These are phyloP conservation scores for Vigna nakashimae DNA, from an alignment of 306 rosid species.

Conservation along the genomic window DNA sequence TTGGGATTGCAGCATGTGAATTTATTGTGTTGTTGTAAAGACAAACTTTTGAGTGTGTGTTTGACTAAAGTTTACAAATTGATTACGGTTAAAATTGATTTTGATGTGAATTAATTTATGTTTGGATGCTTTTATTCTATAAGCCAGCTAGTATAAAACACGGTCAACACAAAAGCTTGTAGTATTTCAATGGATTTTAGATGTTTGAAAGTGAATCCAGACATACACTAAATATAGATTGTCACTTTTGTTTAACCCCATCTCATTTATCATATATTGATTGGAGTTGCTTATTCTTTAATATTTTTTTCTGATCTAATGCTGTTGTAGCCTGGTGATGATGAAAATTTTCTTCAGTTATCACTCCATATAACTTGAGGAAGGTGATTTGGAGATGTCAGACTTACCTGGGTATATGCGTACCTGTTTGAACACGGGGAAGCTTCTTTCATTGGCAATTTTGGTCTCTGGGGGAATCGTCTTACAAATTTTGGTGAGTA, in stretches of 20 bases:
- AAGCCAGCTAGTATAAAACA: not conserved
- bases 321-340: no score
- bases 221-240: not conserved
- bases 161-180: not conserved
- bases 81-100: not conserved
- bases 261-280: conserved; percentile 8
- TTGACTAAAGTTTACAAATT: not conserved
- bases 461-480: conserved; percentile 92
- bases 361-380: conserved; percentile 59
- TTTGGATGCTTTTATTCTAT: not conserved
- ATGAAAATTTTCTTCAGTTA: conserved; percentile 45
- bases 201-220: not conserved
- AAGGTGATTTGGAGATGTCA: conserved; percentile 67
- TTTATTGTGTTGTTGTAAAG: conserved; percentile 1
- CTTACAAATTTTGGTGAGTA: conserved; percentile 85
- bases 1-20: not conserved
- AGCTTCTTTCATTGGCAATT: conserved; percentile 78
- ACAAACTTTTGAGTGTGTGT: conserved; percentile 1
- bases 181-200: not conserved
- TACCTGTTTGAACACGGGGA: conserved; percentile 75
- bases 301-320: conserved; percentile 19
- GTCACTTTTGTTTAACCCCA: not conserved
- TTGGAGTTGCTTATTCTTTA: conserved; percentile 11
- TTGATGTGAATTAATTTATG: not conserved
- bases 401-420: conserved; percentile 78